Percentiles rank a stretch among this genome's conserved stretches.
Evolutionary conservation across 768 basidiomycete genomes (phyloP).

Genomic region (Neoboletus brunneissimus): DNA sequence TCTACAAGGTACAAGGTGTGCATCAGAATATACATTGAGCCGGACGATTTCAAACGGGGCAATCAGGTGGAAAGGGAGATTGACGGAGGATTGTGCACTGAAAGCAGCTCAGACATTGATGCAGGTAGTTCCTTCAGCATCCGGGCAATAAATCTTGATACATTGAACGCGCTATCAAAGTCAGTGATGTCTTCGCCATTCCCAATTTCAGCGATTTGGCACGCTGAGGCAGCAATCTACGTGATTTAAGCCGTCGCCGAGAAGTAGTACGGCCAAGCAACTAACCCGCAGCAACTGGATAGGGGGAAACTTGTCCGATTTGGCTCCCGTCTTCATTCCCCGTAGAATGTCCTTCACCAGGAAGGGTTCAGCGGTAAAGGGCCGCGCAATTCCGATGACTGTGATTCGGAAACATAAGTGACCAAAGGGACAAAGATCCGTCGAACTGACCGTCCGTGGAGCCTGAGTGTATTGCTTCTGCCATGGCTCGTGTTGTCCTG

Average conservation of each 20-base stretch:
- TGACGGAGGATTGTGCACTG: not conserved
- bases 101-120: slow-evolving; percentile 31
- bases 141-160: slow-evolving; percentile 30
- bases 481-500: slow-evolving; percentile 28
- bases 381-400: slow-evolving; percentile 34
- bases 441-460: slow-evolving; percentile 28
- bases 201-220: slow-evolving; percentile 34
- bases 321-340: slow-evolving; percentile 23
- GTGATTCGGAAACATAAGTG: not conserved
- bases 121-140: slow-evolving; percentile 32
- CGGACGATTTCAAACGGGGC: not conserved
- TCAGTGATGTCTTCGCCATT: slow-evolving; percentile 34
- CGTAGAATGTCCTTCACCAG: slow-evolving; percentile 28
- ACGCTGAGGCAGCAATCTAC: slow-evolving; percentile 31
- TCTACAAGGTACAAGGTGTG: slow-evolving; percentile 14
- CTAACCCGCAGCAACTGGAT: slow-evolving; percentile 36
- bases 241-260: not conserved
- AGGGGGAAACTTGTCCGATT: slow-evolving; percentile 33
- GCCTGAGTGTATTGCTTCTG: slow-evolving; percentile 22
- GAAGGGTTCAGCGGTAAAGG: slow-evolving; percentile 31
- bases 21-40: not conserved
- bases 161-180: slow-evolving; percentile 31
- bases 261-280: not conserved
- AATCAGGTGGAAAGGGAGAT: not conserved
- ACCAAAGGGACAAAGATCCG: not conserved